Percentiles rank a stretch among this genome's conserved stretches.
Conservation (phyloP, 148 eudicot species). For the Silene conica region DNA sequence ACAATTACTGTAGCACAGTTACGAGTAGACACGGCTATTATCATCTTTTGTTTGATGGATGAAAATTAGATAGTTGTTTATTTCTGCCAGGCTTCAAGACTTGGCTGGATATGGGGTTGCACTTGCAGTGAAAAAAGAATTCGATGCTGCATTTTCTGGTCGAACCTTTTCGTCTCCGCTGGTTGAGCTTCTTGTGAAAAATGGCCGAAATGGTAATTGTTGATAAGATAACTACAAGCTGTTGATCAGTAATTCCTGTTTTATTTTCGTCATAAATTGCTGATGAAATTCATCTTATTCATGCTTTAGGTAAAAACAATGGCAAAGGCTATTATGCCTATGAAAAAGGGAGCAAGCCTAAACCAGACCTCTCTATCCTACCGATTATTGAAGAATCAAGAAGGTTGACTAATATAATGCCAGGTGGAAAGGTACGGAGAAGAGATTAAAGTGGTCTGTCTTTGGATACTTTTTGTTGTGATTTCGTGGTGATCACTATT, state of each 20-base stretch:
- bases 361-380: constrained; percentile 71
- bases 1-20: background rate
- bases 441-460: background rate
- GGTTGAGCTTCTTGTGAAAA: constrained; percentile 58
- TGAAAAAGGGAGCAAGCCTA: constrained; percentile 90
- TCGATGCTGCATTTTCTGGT: constrained; percentile 50
- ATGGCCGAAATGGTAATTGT: constrained; percentile 77
- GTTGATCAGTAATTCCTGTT: background rate
- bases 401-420: constrained; percentile 69
- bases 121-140: constrained; percentile 48
- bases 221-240: background rate
- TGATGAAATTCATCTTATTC: constrained; percentile 1
- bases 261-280: constrained; percentile 2
- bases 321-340: constrained; percentile 86
- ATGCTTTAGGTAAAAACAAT: constrained; percentile 66
- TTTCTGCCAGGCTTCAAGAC: constrained; percentile 66
- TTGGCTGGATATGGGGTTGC: constrained; percentile 84
- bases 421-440: constrained; percentile 74
- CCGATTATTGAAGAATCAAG: constrained; percentile 78
- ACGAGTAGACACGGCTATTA: background rate
- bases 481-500: constrained; percentile 1
- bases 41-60: constrained; percentile 1
- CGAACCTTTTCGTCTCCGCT: constrained; percentile 60
- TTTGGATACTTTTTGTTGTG: background rate
- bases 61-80: constrained; percentile 9